Evolutionary conservation across 2,329 filamentous ascomycete species (phyloP).

Genomic region (Fusarium haematococcum): DNA sequence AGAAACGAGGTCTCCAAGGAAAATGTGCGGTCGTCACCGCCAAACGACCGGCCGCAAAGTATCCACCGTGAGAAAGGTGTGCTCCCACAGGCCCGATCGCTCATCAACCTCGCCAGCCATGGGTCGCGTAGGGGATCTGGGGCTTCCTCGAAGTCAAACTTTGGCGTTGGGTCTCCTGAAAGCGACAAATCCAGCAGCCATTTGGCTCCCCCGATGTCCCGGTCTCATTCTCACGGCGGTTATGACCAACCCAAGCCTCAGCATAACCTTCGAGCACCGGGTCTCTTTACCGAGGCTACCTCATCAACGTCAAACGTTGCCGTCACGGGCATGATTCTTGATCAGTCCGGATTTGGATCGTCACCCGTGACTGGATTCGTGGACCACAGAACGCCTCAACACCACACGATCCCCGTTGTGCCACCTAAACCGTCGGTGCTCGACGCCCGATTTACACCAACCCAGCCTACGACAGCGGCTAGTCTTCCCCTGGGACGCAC

Average conservation of each 20-base stretch:
- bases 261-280: constrained; percentile 34
- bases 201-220: constrained; percentile 43
- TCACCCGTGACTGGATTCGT: constrained; percentile 45
- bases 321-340: constrained; percentile 58
- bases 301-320: constrained; percentile 57
- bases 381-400: constrained; percentile 30
- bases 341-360: constrained; percentile 50
- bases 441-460: constrained; percentile 60
- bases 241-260: constrained; percentile 37
- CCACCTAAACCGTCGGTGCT: constrained; percentile 44
- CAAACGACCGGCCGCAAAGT: constrained; percentile 21
- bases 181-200: constrained; percentile 29
- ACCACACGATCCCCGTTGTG: constrained; percentile 41
- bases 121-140: constrained; percentile 36
- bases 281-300: constrained; percentile 51
- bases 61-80: constrained; percentile 23
- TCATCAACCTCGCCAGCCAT: constrained; percentile 40
- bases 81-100: constrained; percentile 39
- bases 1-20: constrained; percentile 21
- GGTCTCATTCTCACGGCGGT: constrained; percentile 49
- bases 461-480: constrained; percentile 59
- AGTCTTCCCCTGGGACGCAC: constrained; percentile 65
- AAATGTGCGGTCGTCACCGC: constrained; percentile 6
- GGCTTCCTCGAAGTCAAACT: constrained; percentile 39
- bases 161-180: constrained; percentile 38